phyloP scores from a whole-genome alignment of 805 yeast genomes.

The Teunomyces kruisii region DNA sequence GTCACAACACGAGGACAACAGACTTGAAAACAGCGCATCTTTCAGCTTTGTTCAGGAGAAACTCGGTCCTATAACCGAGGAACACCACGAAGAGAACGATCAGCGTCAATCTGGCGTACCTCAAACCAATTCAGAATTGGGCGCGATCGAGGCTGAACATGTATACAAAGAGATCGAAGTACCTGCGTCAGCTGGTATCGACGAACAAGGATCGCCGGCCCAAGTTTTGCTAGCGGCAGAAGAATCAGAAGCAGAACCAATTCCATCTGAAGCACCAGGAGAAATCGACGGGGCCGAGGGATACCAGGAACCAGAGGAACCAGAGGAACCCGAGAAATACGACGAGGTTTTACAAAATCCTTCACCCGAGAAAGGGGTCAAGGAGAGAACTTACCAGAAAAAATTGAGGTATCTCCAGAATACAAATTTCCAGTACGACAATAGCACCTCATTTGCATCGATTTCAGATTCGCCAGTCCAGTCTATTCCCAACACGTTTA shows the following conservation, averaged over 20 bases:
- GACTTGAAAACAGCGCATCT: neutral
- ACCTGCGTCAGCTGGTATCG: neutral
- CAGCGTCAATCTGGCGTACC: neutral
- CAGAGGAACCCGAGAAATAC: neutral
- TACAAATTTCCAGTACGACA: constrained; percentile 26
- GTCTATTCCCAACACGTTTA: constrained; percentile 45
- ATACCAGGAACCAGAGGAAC: too few species aligned
- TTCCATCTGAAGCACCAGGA: neutral
- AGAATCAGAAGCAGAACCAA: neutral
- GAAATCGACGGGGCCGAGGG: neutral
- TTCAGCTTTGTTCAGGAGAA: neutral
- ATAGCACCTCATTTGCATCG: neutral
- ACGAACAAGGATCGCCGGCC: neutral
- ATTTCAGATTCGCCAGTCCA: constrained; percentile 10
- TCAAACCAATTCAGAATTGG: neutral
- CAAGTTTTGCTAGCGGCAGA: neutral
- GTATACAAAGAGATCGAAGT: neutral
- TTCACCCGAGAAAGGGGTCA: constrained; percentile 7
- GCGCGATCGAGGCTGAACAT: neutral
- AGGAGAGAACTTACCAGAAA: constrained; percentile 23
- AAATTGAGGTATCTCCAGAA: constrained; percentile 36
- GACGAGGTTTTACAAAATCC: constrained; percentile 1
- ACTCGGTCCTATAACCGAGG: neutral
- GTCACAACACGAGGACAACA: constrained; percentile 7
- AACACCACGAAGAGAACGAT: neutral